These are phyloP conservation scores for Lichtheimia hyalospora DNA, from an alignment of 371 early-diverging fungal genomes.

Conservation along the genomic window DNA sequence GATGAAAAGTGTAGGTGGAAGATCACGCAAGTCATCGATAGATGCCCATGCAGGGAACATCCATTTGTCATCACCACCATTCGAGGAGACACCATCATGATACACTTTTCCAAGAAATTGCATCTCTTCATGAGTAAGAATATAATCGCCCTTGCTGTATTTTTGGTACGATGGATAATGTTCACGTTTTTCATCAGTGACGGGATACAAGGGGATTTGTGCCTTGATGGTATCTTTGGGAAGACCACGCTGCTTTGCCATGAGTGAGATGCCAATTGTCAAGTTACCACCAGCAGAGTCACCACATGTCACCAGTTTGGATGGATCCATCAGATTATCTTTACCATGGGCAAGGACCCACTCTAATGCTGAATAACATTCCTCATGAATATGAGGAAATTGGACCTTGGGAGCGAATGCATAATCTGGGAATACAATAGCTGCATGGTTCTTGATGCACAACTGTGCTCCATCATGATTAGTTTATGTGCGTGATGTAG, in stretches of 20 bases:
- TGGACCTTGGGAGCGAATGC: conserved; percentile 25
- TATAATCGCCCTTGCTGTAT: conserved; percentile 15
- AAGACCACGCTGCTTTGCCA: conserved; percentile 18
- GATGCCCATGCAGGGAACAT: conserved; percentile 5
- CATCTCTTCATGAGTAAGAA: neutral
- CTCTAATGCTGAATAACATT: conserved; percentile 20
- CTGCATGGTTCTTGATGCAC: conserved; percentile 11
- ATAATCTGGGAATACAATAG: conserved; percentile 23
- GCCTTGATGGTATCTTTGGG: conserved; percentile 6
- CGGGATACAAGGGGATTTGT: conserved; percentile 17
- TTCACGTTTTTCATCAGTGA: neutral
- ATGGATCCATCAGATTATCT: conserved; percentile 8
- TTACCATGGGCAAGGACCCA: conserved; percentile 18
- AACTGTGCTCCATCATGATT: neutral
- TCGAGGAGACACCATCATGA: neutral
- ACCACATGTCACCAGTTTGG: conserved; percentile 14
- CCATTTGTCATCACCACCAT: neutral
- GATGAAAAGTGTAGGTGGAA: conserved; percentile 34
- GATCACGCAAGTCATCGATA: conserved; percentile 23
- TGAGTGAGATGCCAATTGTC: conserved; percentile 5
- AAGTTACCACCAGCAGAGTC: conserved; percentile 25
- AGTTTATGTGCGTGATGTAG: neutral
- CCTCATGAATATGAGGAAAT: conserved; percentile 26
- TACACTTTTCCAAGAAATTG: neutral
- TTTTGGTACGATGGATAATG: conserved; percentile 5